Percentiles rank a stretch among this genome's conserved stretches.
Conservation (phyloP, 805 yeast genomes). For the Candida rishiriensis region DNA sequence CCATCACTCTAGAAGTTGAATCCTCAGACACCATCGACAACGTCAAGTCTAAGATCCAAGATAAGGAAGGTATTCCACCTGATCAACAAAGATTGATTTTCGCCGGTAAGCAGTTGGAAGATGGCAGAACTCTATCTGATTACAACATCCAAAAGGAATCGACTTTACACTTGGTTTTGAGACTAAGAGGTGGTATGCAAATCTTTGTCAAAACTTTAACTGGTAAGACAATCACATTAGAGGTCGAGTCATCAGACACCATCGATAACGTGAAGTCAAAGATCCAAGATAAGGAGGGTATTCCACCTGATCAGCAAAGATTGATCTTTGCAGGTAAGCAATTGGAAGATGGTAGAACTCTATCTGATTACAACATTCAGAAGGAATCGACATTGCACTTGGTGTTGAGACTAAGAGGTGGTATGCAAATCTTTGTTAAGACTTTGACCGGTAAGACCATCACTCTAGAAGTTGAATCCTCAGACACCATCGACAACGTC, state of each 20-base stretch:
- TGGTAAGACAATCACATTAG: conserved; percentile 74
- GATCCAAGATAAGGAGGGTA: conserved; percentile 97
- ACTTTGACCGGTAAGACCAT: conserved; percentile 89
- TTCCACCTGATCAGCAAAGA: conserved; percentile 97
- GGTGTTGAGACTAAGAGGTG: conserved; percentile 98
- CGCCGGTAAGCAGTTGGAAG: conserved; percentile 46
- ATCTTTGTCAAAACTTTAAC: conserved; percentile 54
- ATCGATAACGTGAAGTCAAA: conserved; percentile 95
- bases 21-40: conserved; percentile 42
- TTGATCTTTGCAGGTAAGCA: conserved; percentile 97
- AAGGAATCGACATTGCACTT: conserved; percentile 95
- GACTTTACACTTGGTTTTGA: conserved; percentile 73
- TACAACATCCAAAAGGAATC: conserved; percentile 49
- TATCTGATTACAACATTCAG: conserved; percentile 97
- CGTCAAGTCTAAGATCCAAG: conserved; percentile 41
- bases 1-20: conserved; percentile 60
- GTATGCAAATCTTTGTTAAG: conserved; percentile 59
- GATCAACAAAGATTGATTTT: conserved; percentile 42
- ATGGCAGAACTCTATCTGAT: conserved; percentile 93
- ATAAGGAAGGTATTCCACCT: conserved; percentile 42
- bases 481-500: conserved; percentile 98
- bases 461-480: conserved; percentile 97
- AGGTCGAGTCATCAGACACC: conserved; percentile 96
- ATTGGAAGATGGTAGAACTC: conserved; percentile 93
- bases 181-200: conserved; percentile 86